Conservation (phyloP, 805 yeast species). For the Dipodascopsis uninucleata region DNA sequence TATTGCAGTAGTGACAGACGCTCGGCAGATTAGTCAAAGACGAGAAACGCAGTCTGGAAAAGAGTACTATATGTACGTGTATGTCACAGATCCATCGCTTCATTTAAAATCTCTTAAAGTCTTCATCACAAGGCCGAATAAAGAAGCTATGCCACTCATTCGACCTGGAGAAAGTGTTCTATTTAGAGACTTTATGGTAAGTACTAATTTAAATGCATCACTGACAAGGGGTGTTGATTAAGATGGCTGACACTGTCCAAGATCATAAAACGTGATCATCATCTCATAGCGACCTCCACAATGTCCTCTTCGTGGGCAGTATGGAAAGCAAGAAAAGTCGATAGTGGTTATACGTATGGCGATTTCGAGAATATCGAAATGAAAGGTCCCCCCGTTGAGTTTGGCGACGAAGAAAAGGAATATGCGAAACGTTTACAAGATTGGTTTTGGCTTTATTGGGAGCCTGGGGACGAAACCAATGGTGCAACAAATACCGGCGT, state of each 20-base stretch:
- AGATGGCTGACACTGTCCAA: too few species aligned
- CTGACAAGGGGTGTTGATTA: not conserved
- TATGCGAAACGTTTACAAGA: conserved; percentile 4
- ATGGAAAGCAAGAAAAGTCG: not conserved
- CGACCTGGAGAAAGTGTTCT: conserved; percentile 14
- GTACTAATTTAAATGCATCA: not conserved
- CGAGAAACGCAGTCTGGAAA: not conserved
- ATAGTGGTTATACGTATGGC: not conserved
- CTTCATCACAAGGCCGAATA: conserved; percentile 2
- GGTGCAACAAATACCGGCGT: too few species aligned
- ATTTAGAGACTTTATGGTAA: conserved; percentile 10
- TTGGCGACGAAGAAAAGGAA: conserved; percentile 8
- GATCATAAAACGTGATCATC: conserved; percentile 4
- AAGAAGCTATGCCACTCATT: conserved; percentile 10
- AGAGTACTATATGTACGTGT: not conserved
- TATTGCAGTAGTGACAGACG: conserved; percentile 9
- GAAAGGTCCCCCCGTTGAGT: conserved; percentile 22
- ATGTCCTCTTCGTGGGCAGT: conserved; percentile 18
- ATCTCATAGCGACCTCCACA: conserved; percentile 4
- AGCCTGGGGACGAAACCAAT: too few species aligned
- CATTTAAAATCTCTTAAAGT: not conserved
- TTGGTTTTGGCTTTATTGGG: too few species aligned
- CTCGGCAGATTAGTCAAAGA: conserved; percentile 1
- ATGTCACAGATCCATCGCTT: conserved; percentile 13
- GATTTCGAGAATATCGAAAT: conserved; percentile 1